Evolutionary conservation across 306 rosid genomes (phyloP), one percentile per base, ranked within the genome.

Genomic region (Psophocarpus tetragonolobus): DNA sequence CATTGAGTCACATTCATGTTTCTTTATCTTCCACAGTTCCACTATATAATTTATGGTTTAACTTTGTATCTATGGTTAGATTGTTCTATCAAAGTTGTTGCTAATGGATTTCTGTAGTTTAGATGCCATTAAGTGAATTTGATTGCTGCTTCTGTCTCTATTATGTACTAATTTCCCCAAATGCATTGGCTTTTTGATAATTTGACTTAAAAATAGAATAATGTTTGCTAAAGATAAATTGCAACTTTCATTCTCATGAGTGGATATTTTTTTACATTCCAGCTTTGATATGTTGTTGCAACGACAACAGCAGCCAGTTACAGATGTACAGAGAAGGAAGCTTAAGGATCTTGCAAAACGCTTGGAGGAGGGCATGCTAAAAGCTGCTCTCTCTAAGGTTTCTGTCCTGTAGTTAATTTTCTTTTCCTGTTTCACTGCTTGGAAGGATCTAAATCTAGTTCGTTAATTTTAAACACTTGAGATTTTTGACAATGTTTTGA

Each of bases 311-410:
- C 86, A 57, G 13, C 82, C 83, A 23, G 68, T 80, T 50, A 66
- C 75, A 62, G 99, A 96, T 3, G 2, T 12, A 7, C 78, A 84
- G 2, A 86, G 36, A 62, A 82, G 6, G 79, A 96, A 5, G 85
- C 71, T 87, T 38, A 82, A 48, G 84, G 94, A 91, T 83, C 75
- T 96, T 66, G 92, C 88, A 44, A 92, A 88, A 81, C 96, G 92
- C 71, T 62, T 96, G 77, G 99, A 96, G 86, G 99, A 91, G 88
- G 90, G 84, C 80, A 82, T 92, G 80, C 78, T 90, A 54, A 90
- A 76, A 87, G 47, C 65, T 44, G 93, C 99, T 78, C 29, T 1
- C 24, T 45, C 90, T 24, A 91, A 88, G 99, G 99, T 96, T 65
- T 29, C 53, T 80, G 30, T 17, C 54, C 36, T 80, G 56, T 13